Evolutionary conservation across 345 rosid genomes (phyloP).

Genomic region (Sisymbrium irio): DNA sequence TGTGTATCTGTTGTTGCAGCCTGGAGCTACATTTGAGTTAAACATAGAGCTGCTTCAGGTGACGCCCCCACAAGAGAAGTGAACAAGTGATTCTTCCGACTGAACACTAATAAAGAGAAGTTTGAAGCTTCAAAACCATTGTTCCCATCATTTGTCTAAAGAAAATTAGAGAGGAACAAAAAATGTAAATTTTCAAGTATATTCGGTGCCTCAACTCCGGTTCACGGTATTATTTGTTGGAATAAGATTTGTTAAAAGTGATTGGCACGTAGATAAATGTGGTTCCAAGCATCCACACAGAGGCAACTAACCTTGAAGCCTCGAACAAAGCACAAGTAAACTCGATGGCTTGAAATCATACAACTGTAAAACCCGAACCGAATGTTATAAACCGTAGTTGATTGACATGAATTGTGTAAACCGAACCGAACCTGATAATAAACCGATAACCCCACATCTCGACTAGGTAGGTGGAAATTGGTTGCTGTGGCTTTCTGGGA

Average conservation of each 20-base stretch:
- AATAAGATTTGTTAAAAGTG: background rate
- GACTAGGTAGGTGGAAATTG: conserved; percentile 12
- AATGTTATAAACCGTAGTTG: background rate
- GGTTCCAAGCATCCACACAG: too few species aligned
- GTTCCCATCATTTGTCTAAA: conserved; percentile 43
- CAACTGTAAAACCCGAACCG: background rate
- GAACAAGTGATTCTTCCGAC: background rate
- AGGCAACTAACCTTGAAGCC: too few species aligned
- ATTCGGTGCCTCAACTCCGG: background rate
- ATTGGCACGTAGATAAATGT: too few species aligned
- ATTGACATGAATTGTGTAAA: background rate
- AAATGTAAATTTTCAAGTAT: conserved; percentile 8
- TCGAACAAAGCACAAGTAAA: too few species aligned
- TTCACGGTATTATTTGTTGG: conserved; percentile 1
- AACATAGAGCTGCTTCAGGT: conserved; percentile 83
- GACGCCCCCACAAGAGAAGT: conserved; percentile 43
- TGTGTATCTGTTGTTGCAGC: conserved; percentile 48
- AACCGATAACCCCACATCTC: conserved; percentile 1
- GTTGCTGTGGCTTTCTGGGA: background rate
- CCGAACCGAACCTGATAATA: conserved; percentile 6
- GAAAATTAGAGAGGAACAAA: background rate
- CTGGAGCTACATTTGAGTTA: conserved; percentile 70
- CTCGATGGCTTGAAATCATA: too few species aligned
- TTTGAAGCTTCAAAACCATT: conserved; percentile 18
- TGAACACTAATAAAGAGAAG: background rate